Percentiles rank a stretch among this genome's conserved stretches.
phyloP scores from a whole-genome alignment of 306 rosid genomes.

The Crataegus laevigata region DNA sequence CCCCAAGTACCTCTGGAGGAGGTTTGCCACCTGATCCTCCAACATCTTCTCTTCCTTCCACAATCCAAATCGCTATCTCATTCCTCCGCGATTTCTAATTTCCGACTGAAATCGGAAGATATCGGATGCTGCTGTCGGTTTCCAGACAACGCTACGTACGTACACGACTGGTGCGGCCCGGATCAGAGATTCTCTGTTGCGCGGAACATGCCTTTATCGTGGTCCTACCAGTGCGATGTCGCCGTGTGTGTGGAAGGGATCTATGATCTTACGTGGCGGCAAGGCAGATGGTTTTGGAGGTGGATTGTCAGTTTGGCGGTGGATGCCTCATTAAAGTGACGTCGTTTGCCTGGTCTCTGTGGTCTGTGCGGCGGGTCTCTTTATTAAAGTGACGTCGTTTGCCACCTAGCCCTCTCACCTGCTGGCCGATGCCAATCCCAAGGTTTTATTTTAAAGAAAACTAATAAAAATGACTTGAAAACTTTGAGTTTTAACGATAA shows the following conservation, averaged over 20 bases:
- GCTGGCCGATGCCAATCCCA: too few species aligned
- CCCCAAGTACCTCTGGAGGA: conserved; percentile 95
- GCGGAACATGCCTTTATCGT: too few species aligned
- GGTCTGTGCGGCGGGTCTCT: background rate
- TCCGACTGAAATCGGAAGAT: background rate
- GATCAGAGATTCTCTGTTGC: background rate
- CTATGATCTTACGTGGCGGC: background rate
- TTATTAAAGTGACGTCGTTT: too few species aligned
- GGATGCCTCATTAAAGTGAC: background rate
- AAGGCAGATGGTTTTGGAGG: too few species aligned
- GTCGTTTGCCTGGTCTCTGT: background rate
- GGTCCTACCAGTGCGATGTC: background rate
- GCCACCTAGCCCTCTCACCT: too few species aligned
- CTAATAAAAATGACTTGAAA: too few species aligned
- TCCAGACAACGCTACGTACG: background rate
- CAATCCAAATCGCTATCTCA: conserved; percentile 17
- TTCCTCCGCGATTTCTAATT: background rate
- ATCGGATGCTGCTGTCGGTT: background rate
- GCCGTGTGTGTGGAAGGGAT: background rate
- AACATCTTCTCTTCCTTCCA: conserved; percentile 41
- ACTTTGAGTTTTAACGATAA: too few species aligned
- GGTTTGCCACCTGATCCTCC: conserved; percentile 97
- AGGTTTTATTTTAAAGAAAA: too few species aligned
- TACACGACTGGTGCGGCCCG: background rate
- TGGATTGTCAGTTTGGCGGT: background rate